These are phyloP conservation scores for Botrytis tulipae DNA, from an alignment of 2,329 filamentous ascomycete genomes.

Conservation along the genomic window DNA sequence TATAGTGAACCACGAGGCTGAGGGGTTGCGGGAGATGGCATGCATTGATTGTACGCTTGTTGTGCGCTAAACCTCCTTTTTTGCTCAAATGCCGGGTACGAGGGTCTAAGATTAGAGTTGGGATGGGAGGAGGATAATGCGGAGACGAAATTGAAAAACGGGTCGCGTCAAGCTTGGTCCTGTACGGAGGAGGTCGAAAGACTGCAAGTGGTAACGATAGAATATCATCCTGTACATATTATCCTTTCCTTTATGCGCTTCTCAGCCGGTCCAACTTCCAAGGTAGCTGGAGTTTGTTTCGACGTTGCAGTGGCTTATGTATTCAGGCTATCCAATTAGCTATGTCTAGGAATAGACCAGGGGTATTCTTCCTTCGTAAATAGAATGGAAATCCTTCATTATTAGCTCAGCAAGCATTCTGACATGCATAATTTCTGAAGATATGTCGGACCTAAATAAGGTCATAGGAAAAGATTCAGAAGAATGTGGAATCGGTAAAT, in stretches of 20 bases:
- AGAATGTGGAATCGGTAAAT: background rate
- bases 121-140: conserved; percentile 4
- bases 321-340: conserved; percentile 8
- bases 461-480: background rate
- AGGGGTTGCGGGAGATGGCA: conserved; percentile 19
- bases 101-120: conserved; percentile 19
- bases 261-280: conserved; percentile 9
- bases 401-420: background rate
- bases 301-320: conserved; percentile 11
- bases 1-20: conserved; percentile 15
- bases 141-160: conserved; percentile 12
- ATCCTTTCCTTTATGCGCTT: background rate
- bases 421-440: conserved; percentile 3
- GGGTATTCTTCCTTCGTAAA: conserved; percentile 1
- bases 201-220: background rate
- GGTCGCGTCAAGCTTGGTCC: conserved; percentile 1
- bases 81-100: conserved; percentile 14
- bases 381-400: conserved; percentile 1
- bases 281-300: conserved; percentile 9
- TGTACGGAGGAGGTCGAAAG: background rate
- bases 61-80: conserved; percentile 11
- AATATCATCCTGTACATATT: background rate
- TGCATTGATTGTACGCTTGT: conserved; percentile 17
- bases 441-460: background rate
- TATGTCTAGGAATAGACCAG: background rate